Base-by-base conservation (phyloP, 768 basidiomycete genomes). In the Mycena belliarum region DNA sequence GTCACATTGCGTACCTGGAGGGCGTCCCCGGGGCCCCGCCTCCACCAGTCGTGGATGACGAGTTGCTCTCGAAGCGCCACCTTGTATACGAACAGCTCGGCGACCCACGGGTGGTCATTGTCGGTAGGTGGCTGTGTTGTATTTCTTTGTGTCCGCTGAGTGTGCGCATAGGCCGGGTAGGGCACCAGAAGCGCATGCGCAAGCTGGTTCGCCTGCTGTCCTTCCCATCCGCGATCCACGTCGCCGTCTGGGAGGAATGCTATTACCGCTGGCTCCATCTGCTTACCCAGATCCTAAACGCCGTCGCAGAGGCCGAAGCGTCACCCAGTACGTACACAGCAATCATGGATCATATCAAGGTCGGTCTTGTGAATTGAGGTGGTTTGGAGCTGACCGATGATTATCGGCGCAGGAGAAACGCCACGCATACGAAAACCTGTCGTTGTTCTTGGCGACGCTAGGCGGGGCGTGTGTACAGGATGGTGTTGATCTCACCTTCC, bases 371-470 rank as follows among this genome's bases (percentile, higher is more conserved):
- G 32, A 38, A 44, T 20, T 45, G 35, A 20, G 29, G 29, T 32
- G 29, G 6, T 14, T 7, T 7, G 29, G 29, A 49, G 23, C 59
- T 57, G 56, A 59, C 25, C 35, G 26, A 37, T 32, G 25, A 10
- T 15, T 8, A n/a, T 35, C 5, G 12, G 33, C 33, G 6, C 60
- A 93, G 90, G 90, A 92, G 20, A 79, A 84, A 63, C 82, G 86
- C 40, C 82, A 79, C 35, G 89, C 93, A 63, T 97, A 94, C 93
- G 87, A 91, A 65, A 93, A 95, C 67, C 74, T 93, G 14, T 87
- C 89, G 0, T 73, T 93, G 23, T 91, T 89, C 71, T 75, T 95
- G 37, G 84, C 90, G 4, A 82, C 89, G 0, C 79, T 87, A n/a
- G 85, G 86, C 35, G 88, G 88, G 6, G 75, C 82, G 7, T 88